These are phyloP conservation scores for Monilinia vaccinii-corymbosi DNA, from an alignment of 2,329 filamentous ascomycete species.

Conservation along the genomic window DNA sequence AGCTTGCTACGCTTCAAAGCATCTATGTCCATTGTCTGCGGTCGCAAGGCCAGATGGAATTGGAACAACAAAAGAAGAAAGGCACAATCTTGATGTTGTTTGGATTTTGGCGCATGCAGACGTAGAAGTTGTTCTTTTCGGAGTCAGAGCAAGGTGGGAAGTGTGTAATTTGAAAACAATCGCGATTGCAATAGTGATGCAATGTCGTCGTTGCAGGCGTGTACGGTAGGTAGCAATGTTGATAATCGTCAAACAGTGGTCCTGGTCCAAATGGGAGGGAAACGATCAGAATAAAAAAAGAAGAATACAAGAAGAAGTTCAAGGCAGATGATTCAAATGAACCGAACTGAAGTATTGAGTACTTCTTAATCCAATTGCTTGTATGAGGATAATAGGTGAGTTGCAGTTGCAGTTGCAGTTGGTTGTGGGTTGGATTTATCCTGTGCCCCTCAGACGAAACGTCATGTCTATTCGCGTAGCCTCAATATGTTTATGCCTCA, in stretches of 20 bases:
- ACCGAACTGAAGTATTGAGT: too few relatives aligned
- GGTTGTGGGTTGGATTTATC: too few relatives aligned
- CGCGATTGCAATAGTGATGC: not conserved
- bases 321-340: too few relatives aligned
- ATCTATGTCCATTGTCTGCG: constrained; percentile 3
- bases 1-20: constrained; percentile 22
- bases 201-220: not conserved
- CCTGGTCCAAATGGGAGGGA: not conserved
- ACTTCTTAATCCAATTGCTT: too few relatives aligned
- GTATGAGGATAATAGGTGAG: too few relatives aligned
- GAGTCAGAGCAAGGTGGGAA: not conserved
- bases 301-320: not conserved
- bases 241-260: not conserved
- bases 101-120: not conserved
- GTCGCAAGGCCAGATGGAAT: not conserved
- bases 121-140: not conserved
- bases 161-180: not conserved
- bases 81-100: not conserved
- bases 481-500: too few relatives aligned
- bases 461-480: too few relatives aligned
- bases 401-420: too few relatives aligned
- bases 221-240: not conserved
- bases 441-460: too few relatives aligned
- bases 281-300: not conserved
- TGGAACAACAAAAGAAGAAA: not conserved